Percentiles rank a stretch among this genome's conserved stretches.
These are phyloP conservation scores for Mycena galopus DNA, from an alignment of 768 basidiomycete genomes.

Conservation along the genomic window DNA sequence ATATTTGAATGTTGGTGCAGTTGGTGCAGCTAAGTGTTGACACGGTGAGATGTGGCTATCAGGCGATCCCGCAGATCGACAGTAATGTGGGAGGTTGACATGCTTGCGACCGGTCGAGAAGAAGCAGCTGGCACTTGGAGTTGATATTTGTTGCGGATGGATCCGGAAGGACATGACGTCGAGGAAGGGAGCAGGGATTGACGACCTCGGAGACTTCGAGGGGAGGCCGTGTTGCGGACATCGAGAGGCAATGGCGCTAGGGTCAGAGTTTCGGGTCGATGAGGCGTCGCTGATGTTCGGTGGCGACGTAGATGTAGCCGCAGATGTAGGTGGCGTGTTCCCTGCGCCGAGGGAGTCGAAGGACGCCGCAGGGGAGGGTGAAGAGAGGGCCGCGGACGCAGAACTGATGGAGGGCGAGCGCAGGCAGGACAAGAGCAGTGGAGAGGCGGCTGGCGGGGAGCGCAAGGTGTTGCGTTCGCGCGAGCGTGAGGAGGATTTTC, in stretches of 20 bases:
- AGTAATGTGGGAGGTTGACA: no score
- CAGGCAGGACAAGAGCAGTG: slow-evolving; percentile 12
- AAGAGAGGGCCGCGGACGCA: background rate
- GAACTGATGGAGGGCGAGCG: slow-evolving; percentile 47
- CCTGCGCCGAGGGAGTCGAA: background rate
- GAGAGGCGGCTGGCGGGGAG: slow-evolving; percentile 22
- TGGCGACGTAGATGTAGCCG: background rate
- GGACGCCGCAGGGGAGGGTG: background rate
- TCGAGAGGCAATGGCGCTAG: background rate
- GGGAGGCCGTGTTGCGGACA: background rate
- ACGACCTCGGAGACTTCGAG: no score
- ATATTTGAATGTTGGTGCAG: no score
- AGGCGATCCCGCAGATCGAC: no score
- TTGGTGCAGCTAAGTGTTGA: no score
- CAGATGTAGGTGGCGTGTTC: background rate
- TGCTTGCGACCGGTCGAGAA: no score
- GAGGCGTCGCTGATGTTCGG: background rate
- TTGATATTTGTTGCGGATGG: no score
- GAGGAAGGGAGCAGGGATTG: no score
- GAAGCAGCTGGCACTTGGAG: no score
- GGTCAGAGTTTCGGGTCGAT: no score
- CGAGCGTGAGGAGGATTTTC: slow-evolving; percentile 24
- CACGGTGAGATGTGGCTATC: no score
- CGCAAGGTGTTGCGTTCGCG: slow-evolving; percentile 30
- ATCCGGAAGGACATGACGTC: no score